Percentiles rank a stretch among this genome's conserved stretches.
These are phyloP conservation scores for Penicillium psychrosexuale DNA, from an alignment of 2,329 filamentous ascomycete genomes.

Conservation along the genomic window DNA sequence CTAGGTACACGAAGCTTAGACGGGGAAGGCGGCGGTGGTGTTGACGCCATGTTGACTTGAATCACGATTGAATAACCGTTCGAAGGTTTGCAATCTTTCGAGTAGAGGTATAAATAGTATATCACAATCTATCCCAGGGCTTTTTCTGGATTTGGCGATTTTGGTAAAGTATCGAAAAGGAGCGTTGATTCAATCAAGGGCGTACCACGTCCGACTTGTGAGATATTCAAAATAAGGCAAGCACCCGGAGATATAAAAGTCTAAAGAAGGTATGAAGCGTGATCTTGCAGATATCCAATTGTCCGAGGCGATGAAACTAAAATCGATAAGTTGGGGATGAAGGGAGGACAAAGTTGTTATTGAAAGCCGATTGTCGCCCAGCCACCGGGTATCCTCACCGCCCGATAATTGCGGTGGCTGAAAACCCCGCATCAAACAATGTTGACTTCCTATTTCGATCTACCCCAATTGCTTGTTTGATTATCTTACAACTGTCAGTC, in stretches of 20 bases:
- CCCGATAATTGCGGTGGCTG: conserved; percentile 13
- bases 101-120: neutral
- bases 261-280: neutral
- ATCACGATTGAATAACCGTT: neutral
- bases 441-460: conserved; percentile 19
- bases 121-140: neutral
- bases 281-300: neutral
- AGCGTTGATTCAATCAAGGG: conserved; percentile 14
- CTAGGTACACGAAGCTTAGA: conserved; percentile 40
- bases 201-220: neutral
- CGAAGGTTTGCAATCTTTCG: neutral
- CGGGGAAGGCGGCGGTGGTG: conserved; percentile 41
- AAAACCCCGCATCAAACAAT: conserved; percentile 13
- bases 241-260: neutral
- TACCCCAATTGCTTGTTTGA: neutral
- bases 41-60: conserved; percentile 40
- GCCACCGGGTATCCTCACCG: conserved; percentile 20
- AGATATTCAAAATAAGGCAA: neutral
- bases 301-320: conserved; percentile 4
- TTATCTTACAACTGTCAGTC: neutral
- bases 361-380: conserved; percentile 22
- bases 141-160: conserved; percentile 1
- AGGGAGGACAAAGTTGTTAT: conserved; percentile 20
- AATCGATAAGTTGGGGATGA: conserved; percentile 10
- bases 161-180: neutral